Evolutionary conservation across 768 basidiomycete species (phyloP), one percentile per base, ranked within the genome.

Genomic region (Rhizopogon sp.): DNA sequence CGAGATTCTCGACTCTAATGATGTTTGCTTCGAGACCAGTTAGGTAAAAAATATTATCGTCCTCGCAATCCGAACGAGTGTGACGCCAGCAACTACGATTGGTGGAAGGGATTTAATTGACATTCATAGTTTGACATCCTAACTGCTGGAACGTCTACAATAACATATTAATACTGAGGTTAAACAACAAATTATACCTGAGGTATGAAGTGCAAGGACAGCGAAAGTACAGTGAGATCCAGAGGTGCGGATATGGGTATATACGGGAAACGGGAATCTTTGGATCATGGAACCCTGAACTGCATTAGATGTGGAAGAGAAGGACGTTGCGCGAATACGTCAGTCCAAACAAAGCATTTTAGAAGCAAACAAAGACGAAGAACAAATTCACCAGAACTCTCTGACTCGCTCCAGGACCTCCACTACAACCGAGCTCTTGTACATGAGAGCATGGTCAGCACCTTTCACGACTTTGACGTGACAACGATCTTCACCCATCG

Each of bases 381-480:
- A 42, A 17, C 39, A 39, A 46, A 20, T 56, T 72, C 59, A 70
- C 84, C 84, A 85, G 56, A 75, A 81, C 52, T 81, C 78, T 56
- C 81, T 72, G 40, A 88, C 71, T 56, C 79, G 77, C 69, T 94
- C 92, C 43, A 94, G 71, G 35, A 90, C 88, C 59, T 94, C 92
- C 28, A 94, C 83, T 51, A 94, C 89, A 33, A 93, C 89, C 54
- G 80, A 79, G 67, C 88, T 89, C 67, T 86, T 87, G 71, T 93
- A 97, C 91, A 99, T 93, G 52, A 99, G 76, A 49, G 85, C 87
- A 70, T 99, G 96, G 61, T 93, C 93, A 17, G 91, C 95, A 39
- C 90, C 90, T 62, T 82, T 84, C 52, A 95, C 84, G 41, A 97
- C 85, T 63, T 85, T 82, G 39, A 99, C 84, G 43, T 77, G 75